Base-by-base conservation (phyloP, 305 asterid species). In the Nicotiana rustica region DNA sequence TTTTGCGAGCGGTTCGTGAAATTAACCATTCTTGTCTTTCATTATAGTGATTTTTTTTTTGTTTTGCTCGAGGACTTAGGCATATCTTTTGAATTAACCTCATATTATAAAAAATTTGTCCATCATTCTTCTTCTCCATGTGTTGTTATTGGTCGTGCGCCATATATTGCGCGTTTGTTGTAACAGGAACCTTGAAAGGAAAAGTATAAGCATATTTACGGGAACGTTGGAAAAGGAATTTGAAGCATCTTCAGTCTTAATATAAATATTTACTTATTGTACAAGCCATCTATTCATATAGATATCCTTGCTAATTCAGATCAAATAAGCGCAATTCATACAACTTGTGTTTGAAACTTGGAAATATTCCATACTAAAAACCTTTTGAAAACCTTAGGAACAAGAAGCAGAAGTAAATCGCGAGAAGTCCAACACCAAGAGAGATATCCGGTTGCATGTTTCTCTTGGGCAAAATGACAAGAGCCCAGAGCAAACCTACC, bases 401-500 rank as follows among this genome's bases (percentile, higher is more conserved):
- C 17, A 94, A 83, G 82, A 93, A 94, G 38, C 97, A 92, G 1
- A 92, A 87, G 83, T 94, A 94, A 35, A 94, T 92, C 17, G 91
- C 89, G 82, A 94, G 78, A 10, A 94, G 86, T 0, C 98, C 98
- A 33, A 81, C 85, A 3, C 97, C 98, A 25, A 94, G 79, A 4
- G 57, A 89, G 67, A 83, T 85, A 78, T 91, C 97, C 31, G 87
- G 87, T 76, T 86, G 83, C 97, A 94, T 94, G 8, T 91, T 85
- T 68, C 87, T 90, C 87, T 85, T 93, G 2, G 94, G 94, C 91
- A 94, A 57, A 70, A 94, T 86, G 57, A 94, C 94, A 18, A 89
- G 89, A 15, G 98, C 94, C 98, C 97, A 93, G 12, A 94, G 89
- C 89, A 94, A 85, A 1, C 94, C 97, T 2, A 88, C 92, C 86